phyloP scores from a whole-genome alignment of 139 green algal genomes.

The Chlorella vulgaris region DNA sequence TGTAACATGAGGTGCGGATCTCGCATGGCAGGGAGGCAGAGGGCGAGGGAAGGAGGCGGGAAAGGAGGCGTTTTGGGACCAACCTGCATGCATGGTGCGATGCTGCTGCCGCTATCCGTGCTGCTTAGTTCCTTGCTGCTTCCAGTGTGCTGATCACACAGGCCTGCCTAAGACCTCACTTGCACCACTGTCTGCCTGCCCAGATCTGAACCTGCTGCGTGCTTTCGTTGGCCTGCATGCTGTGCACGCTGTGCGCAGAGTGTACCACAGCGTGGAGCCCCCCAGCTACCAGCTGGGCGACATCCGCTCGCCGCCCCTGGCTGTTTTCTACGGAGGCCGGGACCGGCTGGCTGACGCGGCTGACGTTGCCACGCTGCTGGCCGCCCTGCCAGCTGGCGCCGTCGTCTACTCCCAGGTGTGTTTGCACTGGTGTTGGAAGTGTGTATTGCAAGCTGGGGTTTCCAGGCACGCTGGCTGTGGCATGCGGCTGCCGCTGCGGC shows the following conservation, averaged over 20 bases:
- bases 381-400: constrained; percentile 26
- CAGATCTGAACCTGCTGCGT: too few species aligned
- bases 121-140: too few species aligned
- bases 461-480: too few species aligned
- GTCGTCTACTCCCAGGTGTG: constrained; percentile 33
- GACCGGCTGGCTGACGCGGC: constrained; percentile 55
- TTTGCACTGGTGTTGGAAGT: background rate
- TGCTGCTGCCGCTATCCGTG: background rate
- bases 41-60: too few species aligned
- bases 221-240: too few species aligned
- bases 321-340: constrained; percentile 57
- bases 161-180: too few species aligned
- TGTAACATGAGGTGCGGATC: constrained; percentile 43
- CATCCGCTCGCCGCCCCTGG: constrained; percentile 45
- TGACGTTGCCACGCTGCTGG: constrained; percentile 57
- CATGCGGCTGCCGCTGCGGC: too few species aligned
- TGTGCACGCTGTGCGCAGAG: constrained; percentile 16
- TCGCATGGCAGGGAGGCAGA: too few species aligned
- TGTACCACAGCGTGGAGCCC: constrained; percentile 48
- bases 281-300: constrained; percentile 54
- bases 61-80: too few species aligned
- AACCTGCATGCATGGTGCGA: background rate
- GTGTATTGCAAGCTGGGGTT: too few species aligned
- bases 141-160: too few species aligned
- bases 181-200: too few species aligned